Evolutionary conservation across 345 rosid species (phyloP).

Genomic region (Eucalyptus albens): DNA sequence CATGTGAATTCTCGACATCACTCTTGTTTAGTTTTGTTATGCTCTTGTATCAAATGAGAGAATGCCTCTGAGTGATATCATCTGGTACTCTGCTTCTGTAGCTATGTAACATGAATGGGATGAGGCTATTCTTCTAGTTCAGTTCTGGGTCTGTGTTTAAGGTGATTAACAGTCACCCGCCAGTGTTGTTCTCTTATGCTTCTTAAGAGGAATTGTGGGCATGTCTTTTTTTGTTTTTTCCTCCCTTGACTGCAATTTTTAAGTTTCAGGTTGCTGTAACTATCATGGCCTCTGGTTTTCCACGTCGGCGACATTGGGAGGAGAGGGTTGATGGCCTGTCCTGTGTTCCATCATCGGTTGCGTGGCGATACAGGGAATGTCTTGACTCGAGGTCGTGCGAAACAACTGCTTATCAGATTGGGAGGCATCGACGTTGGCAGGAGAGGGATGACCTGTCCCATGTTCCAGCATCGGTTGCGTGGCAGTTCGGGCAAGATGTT

Average conservation of each 20-base stretch:
- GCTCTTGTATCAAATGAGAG: not conserved
- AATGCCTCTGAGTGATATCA: not conserved
- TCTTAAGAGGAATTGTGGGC: not conserved
- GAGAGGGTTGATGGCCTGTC: not conserved
- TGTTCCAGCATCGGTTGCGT: not conserved
- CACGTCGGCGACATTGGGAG: constrained; percentile 30
- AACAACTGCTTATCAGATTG: not conserved
- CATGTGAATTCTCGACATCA: not conserved
- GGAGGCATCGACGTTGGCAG: not conserved
- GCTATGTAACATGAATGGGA: not conserved
- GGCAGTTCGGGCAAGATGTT: not conserved
- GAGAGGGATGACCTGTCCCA: not conserved
- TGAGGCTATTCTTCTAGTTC: not conserved
- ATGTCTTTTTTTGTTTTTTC: fast-evolving
- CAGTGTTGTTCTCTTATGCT: not conserved
- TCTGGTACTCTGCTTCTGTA: not conserved
- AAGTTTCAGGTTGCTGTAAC: not conserved
- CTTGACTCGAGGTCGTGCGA: not conserved
- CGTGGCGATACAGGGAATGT: not conserved
- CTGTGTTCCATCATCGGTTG: not conserved
- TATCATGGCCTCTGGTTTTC: constrained; percentile 49
- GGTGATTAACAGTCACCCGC: not conserved
- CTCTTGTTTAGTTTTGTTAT: not conserved
- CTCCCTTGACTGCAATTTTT: not conserved
- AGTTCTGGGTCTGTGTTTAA: not conserved